These are phyloP conservation scores for Tuber calosporum DNA, from an alignment of 495 filamentous ascomycete genomes.

Conservation along the genomic window DNA sequence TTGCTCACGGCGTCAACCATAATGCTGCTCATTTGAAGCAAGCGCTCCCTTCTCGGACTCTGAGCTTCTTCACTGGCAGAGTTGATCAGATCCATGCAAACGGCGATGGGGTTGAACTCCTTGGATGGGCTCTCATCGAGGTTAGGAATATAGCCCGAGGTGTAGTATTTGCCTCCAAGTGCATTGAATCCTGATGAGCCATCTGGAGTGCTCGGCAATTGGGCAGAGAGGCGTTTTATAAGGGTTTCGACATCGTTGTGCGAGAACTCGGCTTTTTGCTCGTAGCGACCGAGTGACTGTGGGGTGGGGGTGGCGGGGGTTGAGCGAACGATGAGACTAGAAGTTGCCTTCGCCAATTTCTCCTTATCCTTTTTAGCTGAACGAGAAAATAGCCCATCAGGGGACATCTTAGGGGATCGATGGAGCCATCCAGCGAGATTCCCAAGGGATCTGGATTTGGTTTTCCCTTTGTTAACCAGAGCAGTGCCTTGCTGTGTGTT, in stretches of 20 bases:
- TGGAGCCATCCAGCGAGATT: constrained; percentile 18
- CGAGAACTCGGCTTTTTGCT: constrained; percentile 16
- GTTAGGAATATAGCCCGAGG: constrained; percentile 16
- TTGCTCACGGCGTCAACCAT: constrained; percentile 43
- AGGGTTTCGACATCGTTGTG: constrained; percentile 24
- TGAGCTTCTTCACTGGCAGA: constrained; percentile 41
- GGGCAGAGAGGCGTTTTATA: constrained; percentile 25
- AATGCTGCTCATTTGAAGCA: constrained; percentile 42
- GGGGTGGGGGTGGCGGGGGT: neutral
- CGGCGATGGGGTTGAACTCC: constrained; percentile 38
- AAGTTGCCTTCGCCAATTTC: neutral
- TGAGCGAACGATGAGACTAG: neutral
- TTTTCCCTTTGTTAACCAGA: neutral
- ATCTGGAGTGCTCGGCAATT: constrained; percentile 16
- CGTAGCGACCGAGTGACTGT: neutral
- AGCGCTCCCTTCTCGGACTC: constrained; percentile 37
- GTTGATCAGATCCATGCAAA: constrained; percentile 44
- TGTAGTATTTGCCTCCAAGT: constrained; percentile 32
- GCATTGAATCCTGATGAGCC: constrained; percentile 7
- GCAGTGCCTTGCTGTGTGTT: neutral
- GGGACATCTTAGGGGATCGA: constrained; percentile 8
- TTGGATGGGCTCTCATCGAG: constrained; percentile 35
- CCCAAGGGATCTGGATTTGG: constrained; percentile 14
- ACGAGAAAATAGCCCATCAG: neutral
- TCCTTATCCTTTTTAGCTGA: constrained; percentile 9